Percentiles rank a stretch among this genome's conserved stretches.
Conservation (phyloP, 2,329 filamentous ascomycete genomes). For the Fusarium incarnatum region DNA sequence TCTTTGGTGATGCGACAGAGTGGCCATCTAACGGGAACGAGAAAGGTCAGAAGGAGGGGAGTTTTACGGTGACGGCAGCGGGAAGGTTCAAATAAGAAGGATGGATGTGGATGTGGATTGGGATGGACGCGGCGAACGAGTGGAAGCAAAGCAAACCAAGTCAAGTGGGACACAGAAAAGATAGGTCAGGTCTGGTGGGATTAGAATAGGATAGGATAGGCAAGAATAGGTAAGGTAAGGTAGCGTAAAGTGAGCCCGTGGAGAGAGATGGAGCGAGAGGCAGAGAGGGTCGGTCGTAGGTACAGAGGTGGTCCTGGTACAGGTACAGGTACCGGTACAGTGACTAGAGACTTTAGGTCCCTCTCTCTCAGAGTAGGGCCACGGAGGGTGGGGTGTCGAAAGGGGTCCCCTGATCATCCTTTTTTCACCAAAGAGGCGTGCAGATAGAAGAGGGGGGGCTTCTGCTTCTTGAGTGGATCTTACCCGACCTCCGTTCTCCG, state of each 20-base stretch:
- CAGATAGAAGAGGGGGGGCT: background rate
- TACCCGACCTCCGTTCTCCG: slow-evolving; percentile 29
- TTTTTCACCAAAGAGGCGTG: slow-evolving; percentile 15
- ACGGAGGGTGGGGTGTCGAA: slow-evolving; percentile 35
- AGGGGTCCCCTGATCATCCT: background rate
- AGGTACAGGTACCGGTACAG: slow-evolving; percentile 26
- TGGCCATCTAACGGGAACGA: slow-evolving; percentile 60
- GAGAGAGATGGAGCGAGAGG: background rate
- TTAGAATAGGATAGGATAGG: slow-evolving; percentile 22
- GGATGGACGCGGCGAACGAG: slow-evolving; percentile 14
- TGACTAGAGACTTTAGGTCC: background rate
- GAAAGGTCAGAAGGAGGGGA: slow-evolving; percentile 47
- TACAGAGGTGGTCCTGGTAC: slow-evolving; percentile 5
- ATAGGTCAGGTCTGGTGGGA: slow-evolving; percentile 10
- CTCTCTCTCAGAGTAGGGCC: background rate
- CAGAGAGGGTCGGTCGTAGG: slow-evolving; percentile 10
- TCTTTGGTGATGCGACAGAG: slow-evolving; percentile 53
- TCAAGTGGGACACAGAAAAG: slow-evolving; percentile 30
- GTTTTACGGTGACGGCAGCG: slow-evolving; percentile 48
- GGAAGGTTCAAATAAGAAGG: slow-evolving; percentile 52
- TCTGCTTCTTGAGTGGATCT: slow-evolving; percentile 19
- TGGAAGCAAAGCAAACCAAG: slow-evolving; percentile 20
- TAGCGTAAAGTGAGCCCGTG: slow-evolving; percentile 1
- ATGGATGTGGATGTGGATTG: slow-evolving; percentile 24
- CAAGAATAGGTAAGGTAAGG: slow-evolving; percentile 24